These are phyloP conservation scores for Stereocaulon alpinum DNA, from an alignment of 495 filamentous ascomycete species.

Conservation along the genomic window DNA sequence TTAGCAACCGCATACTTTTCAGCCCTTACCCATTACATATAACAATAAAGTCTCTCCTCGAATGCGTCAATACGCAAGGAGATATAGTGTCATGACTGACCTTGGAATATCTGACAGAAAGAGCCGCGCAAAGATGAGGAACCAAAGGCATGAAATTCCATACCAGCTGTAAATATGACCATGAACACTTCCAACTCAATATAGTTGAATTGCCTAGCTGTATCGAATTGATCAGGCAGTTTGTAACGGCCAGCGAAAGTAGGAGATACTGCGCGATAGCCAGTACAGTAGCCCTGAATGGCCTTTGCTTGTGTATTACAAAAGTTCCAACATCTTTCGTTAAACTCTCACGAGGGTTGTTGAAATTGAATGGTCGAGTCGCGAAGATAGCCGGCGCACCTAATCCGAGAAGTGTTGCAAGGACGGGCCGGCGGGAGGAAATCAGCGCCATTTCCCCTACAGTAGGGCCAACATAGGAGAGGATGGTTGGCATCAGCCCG, in stretches of 20 bases:
- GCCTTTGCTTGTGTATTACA: background rate
- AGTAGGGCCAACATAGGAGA: background rate
- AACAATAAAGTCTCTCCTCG: background rate
- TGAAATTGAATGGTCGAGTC: background rate
- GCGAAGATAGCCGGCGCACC: conserved; percentile 1
- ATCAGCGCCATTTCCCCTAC: conserved; percentile 1
- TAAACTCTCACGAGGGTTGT: background rate
- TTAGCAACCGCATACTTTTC: background rate
- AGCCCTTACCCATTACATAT: background rate
- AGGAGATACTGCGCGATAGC: background rate
- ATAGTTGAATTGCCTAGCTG: background rate
- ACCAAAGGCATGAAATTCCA: background rate
- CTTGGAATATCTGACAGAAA: background rate
- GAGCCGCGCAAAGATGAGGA: background rate
- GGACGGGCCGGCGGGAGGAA: background rate
- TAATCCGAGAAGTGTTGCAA: background rate
- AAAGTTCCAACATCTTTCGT: background rate
- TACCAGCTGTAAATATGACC: background rate
- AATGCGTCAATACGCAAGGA: background rate
- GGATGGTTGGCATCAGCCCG: background rate
- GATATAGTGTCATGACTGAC: background rate
- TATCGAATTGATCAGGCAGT: background rate
- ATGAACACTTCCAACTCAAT: background rate
- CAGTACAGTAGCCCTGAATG: background rate
- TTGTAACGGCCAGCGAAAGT: background rate